Percentiles rank a stretch among this genome's conserved stretches.
Conservation (phyloP, 2,329 filamentous ascomycete genomes). For the Penicillium sp. region DNA sequence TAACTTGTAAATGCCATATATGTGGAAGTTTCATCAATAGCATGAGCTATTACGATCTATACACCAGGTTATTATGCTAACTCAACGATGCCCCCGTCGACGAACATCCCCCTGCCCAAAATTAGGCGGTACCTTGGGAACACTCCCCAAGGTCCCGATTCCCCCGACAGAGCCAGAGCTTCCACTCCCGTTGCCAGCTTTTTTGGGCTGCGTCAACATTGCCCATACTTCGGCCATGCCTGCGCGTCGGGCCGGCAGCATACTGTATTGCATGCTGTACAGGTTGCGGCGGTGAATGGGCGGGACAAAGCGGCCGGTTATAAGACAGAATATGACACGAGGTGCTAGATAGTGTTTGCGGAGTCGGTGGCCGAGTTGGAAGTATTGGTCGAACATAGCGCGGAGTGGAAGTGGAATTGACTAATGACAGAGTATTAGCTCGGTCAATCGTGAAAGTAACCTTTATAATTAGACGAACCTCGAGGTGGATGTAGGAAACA, state of each 20-base stretch:
- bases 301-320: slow-evolving; percentile 89
- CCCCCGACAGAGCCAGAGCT: slow-evolving; percentile 33
- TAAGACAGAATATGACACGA: slow-evolving; percentile 80
- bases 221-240: slow-evolving; percentile 86
- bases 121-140: slow-evolving; percentile 39
- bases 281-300: slow-evolving; percentile 93
- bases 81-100: slow-evolving; percentile 37
- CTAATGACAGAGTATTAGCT: slow-evolving; percentile 48
- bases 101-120: slow-evolving; percentile 39
- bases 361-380: slow-evolving; percentile 88
- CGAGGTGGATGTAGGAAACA: slow-evolving; percentile 83
- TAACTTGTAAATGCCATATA: not conserved
- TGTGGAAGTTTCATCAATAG: slow-evolving; percentile 9
- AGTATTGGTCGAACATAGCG: slow-evolving; percentile 98
- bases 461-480: slow-evolving; percentile 58
- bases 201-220: slow-evolving; percentile 60
- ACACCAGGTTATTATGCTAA: slow-evolving; percentile 12
- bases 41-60: slow-evolving; percentile 2
- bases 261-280: slow-evolving; percentile 96
- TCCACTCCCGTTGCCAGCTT: slow-evolving; percentile 31
- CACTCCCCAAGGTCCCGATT: slow-evolving; percentile 30
- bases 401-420: slow-evolving; percentile 86
- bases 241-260: slow-evolving; percentile 82
- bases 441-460: not conserved
- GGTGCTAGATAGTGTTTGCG: slow-evolving; percentile 94